Base-by-base conservation (phyloP, 306 rosid species). In the Begonia masoniana region DNA sequence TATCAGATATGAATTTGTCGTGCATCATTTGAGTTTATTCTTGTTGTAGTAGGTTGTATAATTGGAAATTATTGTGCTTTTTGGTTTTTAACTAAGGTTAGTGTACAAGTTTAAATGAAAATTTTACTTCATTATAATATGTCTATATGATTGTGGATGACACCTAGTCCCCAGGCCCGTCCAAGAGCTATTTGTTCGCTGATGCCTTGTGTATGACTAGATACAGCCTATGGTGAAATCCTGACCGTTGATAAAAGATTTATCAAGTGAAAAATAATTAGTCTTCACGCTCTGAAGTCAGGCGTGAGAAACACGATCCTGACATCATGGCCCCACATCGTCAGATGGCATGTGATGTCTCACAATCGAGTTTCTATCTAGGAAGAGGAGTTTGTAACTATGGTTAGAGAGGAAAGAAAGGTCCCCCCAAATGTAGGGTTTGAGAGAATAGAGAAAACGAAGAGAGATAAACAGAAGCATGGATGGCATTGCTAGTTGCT, bases 291-390 rank as follows among this genome's bases (percentile, higher is more conserved):
- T 10, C 15, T n/a, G n/a, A 43, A 45, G 13, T 10, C 49, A 43
- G 13, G 49, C 13, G 15, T 45, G 49, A 45, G 49, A 11, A 45
- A 45, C 49, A 45, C 14, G 47, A 11, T 45, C 13, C 49, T 10
- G 49, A 45, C 49, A 45, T 45, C 6, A n/a, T 3, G 6, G 49
- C 7, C 49, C 49, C 49, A 45, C 49, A n/a, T 45, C 15, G n/a
- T 45, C 49, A 45, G 49, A 45, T 45, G 13, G 13, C 49, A 45
- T 45, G 49, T 45, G 49, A n/a, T 45, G 49, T n/a, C 49, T 45
- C 49, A 31, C 39, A 31, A 31, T 31, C 9, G 39, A 31, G 39
- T 21, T 21, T 21, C 24, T 21, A 21, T 21, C 24, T 21, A 21
- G 3, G 3, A 21, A 21, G 24, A 1, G 24, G 24, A 1, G 24